phyloP scores from a whole-genome alignment of 805 yeast genomes.

The Huiozyma naganishii region DNA sequence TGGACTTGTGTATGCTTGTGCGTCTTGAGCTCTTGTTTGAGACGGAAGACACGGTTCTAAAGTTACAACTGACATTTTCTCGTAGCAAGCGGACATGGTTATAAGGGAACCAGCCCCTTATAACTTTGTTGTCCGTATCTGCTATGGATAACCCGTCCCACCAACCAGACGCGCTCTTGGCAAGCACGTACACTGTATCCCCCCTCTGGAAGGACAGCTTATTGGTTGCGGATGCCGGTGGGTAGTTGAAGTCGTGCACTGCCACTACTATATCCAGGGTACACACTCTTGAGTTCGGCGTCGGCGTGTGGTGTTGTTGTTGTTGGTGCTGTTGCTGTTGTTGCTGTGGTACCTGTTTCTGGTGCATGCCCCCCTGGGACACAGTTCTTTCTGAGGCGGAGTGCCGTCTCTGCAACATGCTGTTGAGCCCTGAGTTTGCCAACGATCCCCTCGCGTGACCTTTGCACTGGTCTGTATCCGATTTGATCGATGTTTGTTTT shows the following conservation, averaged over 20 bases:
- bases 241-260: constrained; percentile 4
- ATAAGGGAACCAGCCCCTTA: constrained; percentile 81
- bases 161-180: constrained; percentile 62
- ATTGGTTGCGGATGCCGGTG: constrained; percentile 2
- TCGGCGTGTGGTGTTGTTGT: not conserved
- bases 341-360: not conserved
- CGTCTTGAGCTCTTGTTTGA: constrained; percentile 8
- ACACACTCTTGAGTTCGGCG: not conserved
- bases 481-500: no score
- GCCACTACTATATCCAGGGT: constrained; percentile 11
- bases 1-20: constrained; percentile 14
- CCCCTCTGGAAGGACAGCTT: constrained; percentile 33
- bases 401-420: no score
- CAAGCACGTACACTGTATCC: constrained; percentile 60
- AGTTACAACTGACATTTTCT: constrained; percentile 3
- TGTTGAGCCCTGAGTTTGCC: no score
- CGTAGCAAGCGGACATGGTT: constrained; percentile 30
- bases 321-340: not conserved
- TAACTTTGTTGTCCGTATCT: constrained; percentile 22
- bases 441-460: no score
- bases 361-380: no score
- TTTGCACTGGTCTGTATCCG: no score
- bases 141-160: constrained; percentile 63
- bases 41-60: not conserved
- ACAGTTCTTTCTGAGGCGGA: no score